Evolutionary conservation across 1,284 basidiomycete species (phyloP).

Genomic region (Irpex sp.): DNA sequence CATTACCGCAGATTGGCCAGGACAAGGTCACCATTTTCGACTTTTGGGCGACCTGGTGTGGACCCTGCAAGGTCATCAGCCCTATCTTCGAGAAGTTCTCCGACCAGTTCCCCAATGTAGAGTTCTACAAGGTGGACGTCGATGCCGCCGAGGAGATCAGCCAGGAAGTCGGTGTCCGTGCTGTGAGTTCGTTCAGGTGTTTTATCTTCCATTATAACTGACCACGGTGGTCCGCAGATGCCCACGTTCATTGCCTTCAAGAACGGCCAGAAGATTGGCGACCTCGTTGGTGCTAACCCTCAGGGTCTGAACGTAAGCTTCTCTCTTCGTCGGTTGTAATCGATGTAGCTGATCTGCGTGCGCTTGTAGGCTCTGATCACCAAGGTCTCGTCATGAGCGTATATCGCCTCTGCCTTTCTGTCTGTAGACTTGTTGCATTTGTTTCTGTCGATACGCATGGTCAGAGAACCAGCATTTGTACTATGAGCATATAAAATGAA

Average conservation of each 20-base stretch:
- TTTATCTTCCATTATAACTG: not conserved
- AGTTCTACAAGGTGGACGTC: conserved; percentile 83
- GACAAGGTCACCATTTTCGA: conserved; percentile 66
- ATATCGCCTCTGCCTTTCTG: not conserved
- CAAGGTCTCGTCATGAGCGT: not conserved
- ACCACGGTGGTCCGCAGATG: conserved; percentile 40
- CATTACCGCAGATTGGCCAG: conserved; percentile 47
- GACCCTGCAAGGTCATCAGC: conserved; percentile 76
- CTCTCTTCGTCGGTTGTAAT: conserved; percentile 7
- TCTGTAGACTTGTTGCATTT: not conserved
- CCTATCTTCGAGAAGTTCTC: conserved; percentile 78
- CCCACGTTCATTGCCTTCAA: conserved; percentile 78
- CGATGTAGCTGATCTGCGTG: not conserved
- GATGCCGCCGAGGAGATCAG: conserved; percentile 55
- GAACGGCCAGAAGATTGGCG: conserved; percentile 59
- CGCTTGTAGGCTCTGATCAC: not conserved
- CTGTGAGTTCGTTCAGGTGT: conserved; percentile 29
- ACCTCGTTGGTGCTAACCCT: conserved; percentile 60
- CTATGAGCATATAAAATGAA: not conserved
- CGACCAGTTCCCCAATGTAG: conserved; percentile 44
- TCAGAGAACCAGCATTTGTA: not conserved
- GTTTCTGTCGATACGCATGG: not conserved
- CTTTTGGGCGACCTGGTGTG: conserved; percentile 77
- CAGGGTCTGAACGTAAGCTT: conserved; percentile 27
- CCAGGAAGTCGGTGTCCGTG: conserved; percentile 70